These are phyloP conservation scores for Cicer cuneatum DNA, from an alignment of 306 rosid species.

Conservation along the genomic window DNA sequence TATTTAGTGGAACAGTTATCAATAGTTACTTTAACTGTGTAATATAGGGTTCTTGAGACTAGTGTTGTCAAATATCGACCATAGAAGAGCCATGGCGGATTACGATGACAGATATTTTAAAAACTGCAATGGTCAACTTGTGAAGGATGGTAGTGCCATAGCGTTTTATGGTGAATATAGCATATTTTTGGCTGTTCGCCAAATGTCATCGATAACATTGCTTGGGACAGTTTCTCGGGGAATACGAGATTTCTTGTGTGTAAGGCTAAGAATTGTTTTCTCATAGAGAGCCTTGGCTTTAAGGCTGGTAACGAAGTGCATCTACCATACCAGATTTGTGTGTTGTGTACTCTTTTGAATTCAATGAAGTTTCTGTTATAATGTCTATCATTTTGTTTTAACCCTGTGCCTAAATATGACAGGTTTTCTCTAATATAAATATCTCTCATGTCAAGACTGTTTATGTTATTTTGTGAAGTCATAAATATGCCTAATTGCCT, in stretches of 20 bases:
- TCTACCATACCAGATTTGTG: too few relatives aligned
- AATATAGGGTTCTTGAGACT: too few relatives aligned
- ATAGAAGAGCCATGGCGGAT: background rate
- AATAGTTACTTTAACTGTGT: too few relatives aligned
- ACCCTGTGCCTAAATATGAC: background rate
- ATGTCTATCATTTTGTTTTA: background rate
- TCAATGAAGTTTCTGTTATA: too few relatives aligned
- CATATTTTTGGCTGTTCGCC: background rate
- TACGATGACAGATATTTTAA: background rate
- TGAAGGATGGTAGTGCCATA: background rate
- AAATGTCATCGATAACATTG: background rate
- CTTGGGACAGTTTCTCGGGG: too few relatives aligned
- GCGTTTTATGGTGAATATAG: background rate
- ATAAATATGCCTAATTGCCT: background rate
- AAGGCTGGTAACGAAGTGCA: too few relatives aligned
- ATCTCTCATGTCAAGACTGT: background rate
- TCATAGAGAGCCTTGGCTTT: too few relatives aligned
- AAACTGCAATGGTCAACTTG: background rate
- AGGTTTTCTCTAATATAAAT: constrained; percentile 3
- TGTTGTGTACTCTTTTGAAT: too few relatives aligned
- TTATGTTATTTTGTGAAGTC: too few relatives aligned
- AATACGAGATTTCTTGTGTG: too few relatives aligned
- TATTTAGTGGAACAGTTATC: too few relatives aligned
- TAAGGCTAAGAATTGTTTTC: too few relatives aligned
- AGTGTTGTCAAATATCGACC: background rate